phyloP scores from a whole-genome alignment of 2,329 filamentous ascomycete species.

The Escovopsis weberi region DNA sequence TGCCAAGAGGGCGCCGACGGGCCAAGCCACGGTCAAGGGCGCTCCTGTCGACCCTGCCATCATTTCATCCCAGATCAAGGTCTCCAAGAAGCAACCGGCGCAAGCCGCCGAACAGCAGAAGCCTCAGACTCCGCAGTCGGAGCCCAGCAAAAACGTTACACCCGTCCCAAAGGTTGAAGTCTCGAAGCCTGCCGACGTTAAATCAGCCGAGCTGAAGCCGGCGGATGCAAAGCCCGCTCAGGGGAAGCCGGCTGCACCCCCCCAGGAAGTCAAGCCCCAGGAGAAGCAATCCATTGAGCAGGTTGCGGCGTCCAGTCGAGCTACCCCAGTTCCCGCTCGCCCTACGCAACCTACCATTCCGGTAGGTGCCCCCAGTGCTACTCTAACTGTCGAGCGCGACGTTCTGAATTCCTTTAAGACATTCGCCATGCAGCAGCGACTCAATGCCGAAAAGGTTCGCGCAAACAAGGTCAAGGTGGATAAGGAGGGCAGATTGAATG shows the following conservation, averaged over 20 bases:
- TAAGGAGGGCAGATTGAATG: conserved; percentile 83
- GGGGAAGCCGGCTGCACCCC: conserved; percentile 18
- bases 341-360: not conserved
- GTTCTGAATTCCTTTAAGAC: conserved; percentile 49
- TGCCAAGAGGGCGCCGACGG: conserved; percentile 65
- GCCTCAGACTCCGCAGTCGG: conserved; percentile 8
- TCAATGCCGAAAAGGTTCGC: conserved; percentile 40
- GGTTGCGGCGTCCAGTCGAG: conserved; percentile 10
- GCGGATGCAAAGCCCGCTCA: conserved; percentile 16
- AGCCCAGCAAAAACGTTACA: conserved; percentile 17
- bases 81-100: conserved; percentile 21
- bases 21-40: conserved; percentile 57
- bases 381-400: conserved; percentile 46
- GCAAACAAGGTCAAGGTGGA: conserved; percentile 51
- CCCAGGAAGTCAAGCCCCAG: conserved; percentile 17
- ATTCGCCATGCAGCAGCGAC: conserved; percentile 44
- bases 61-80: conserved; percentile 67
- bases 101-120: conserved; percentile 6
- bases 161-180: conserved; percentile 12
- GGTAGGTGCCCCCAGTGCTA: conserved; percentile 31
- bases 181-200: conserved; percentile 12
- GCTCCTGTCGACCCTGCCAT: conserved; percentile 78
- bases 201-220: conserved; percentile 17
- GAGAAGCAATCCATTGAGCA: conserved; percentile 16
- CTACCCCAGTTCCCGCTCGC: conserved; percentile 2